Conservation (phyloP, 768 basidiomycete genomes). For the Gymnopilus dilepis region DNA sequence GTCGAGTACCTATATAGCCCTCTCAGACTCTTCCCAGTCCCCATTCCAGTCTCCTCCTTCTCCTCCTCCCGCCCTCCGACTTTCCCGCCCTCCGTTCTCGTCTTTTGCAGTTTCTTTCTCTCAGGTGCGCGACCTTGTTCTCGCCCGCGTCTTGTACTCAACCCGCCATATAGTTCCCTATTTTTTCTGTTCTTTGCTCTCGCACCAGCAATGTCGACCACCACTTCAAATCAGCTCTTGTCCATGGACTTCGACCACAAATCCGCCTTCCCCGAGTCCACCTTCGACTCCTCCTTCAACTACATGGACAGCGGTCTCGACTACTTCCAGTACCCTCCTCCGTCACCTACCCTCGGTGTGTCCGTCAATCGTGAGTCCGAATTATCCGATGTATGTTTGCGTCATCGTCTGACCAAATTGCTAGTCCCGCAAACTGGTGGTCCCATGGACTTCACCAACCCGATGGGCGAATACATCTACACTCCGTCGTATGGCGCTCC, state of each 20-base stretch:
- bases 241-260: conserved; percentile 54
- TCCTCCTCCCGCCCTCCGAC: conserved; percentile 31
- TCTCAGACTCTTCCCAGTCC: conserved; percentile 31
- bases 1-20: conserved; percentile 30
- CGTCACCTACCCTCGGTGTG: conserved; percentile 61
- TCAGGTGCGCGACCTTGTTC: conserved; percentile 28
- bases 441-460: conserved; percentile 68
- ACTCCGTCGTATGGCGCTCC: conserved; percentile 53
- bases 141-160: conserved; percentile 29
- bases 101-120: conserved; percentile 41
- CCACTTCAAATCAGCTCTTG: conserved; percentile 34
- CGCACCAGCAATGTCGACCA: conserved; percentile 32
- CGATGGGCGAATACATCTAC: conserved; percentile 60
- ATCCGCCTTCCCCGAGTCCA: conserved; percentile 42
- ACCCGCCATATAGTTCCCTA: conserved; percentile 34
- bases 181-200: conserved; percentile 29
- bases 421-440: conserved; percentile 64
- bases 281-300: conserved; percentile 52
- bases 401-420: conserved; percentile 21
- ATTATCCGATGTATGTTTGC: conserved; percentile 9
- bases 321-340: conserved; percentile 76
- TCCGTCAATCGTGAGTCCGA: conserved; percentile 64
- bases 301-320: conserved; percentile 59
- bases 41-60: conserved; percentile 33
- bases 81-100: conserved; percentile 43